phyloP scores from a whole-genome alignment of 169 alveolate genomes.

The Besnoitia besnoiti region DNA sequence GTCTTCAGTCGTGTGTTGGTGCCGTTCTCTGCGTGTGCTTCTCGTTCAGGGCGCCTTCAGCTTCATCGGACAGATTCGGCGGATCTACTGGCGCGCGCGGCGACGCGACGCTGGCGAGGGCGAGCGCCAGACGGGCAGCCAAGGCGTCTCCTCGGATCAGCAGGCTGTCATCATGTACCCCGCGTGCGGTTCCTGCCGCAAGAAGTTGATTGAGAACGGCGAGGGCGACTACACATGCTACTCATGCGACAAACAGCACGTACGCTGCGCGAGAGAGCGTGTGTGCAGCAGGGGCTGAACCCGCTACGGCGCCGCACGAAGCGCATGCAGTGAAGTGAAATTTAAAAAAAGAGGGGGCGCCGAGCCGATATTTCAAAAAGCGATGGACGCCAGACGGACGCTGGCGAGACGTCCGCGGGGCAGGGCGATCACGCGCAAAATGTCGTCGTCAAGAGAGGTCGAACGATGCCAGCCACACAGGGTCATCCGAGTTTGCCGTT shows the following conservation, averaged over 20 bases:
- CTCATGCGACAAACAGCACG: conserved; percentile 52
- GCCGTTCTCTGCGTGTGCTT: neutral
- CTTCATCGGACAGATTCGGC: conserved; percentile 51
- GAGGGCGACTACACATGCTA: conserved; percentile 50
- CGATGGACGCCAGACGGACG: no score
- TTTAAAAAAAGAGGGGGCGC: no score
- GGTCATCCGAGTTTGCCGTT: no score
- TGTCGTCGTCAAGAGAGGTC: no score
- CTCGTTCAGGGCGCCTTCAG: conserved; percentile 45
- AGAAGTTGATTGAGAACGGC: conserved; percentile 45
- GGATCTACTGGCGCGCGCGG: conserved; percentile 59
- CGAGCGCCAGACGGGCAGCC: conserved; percentile 46
- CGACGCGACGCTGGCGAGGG: neutral
- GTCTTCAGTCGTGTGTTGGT: neutral
- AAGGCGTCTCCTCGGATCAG: neutral
- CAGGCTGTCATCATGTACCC: conserved; percentile 52
- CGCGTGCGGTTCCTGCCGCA: conserved; percentile 58
- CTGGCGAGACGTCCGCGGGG: no score
- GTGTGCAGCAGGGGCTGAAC: no score
- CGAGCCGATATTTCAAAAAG: no score
- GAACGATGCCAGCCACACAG: no score
- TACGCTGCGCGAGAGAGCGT: no score
- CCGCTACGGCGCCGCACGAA: no score
- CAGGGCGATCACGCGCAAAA: no score
- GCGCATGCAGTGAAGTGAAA: no score